Base-by-base conservation (phyloP, 495 filamentous ascomycete species). In the Penicillium coprophilum region DNA sequence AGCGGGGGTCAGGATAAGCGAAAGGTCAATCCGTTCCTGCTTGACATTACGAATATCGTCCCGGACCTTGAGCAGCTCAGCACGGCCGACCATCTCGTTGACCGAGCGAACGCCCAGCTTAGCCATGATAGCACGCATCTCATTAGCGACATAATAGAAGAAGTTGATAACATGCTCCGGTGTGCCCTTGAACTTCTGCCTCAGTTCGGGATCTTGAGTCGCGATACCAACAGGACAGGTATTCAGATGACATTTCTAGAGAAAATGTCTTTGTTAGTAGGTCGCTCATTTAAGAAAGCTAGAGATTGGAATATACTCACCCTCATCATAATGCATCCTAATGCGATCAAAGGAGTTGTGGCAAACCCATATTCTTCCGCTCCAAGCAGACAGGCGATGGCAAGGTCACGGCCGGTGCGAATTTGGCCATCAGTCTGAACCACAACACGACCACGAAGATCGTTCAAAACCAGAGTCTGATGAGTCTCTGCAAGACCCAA, bases 151-250 rank as follows among this genome's bases (percentile, higher is more conserved):
- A 64, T 99, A 99, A 77, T 96, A 99, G 78, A 99, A 99, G 82
- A 97, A 99, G 80, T 99, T 99, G 74, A 99, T 99, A 44, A 96
- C 94, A 68, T 99, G 91, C 73, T 99, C 94, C 7, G 94, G 93
- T 0, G 90, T 92, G 30, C 94, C 95, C 40, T 83, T 81, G 74
- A 99, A 97, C 77, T 97, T 99, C 79, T 91, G 90, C 20, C 95
- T 85, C 3, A 99, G 84, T 66, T 95, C 91, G 6, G 91, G 90
- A 63, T 99, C 95, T 67, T 99, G 94, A 6, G 94, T 97, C 1
- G 94, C 94, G 50, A 99, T 96, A 67, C 94, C 94, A 10, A 98
- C 94, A 1, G 94, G 93, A 74, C 94, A 97, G 27, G 91, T 96
- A 64, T 96, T 96, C 36, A 87, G 55, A 45, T 78, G 76, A 50